Evolutionary conservation across 371 early-diverging fungal genomes (phyloP).

Genomic region (Mortierella sp.): DNA sequence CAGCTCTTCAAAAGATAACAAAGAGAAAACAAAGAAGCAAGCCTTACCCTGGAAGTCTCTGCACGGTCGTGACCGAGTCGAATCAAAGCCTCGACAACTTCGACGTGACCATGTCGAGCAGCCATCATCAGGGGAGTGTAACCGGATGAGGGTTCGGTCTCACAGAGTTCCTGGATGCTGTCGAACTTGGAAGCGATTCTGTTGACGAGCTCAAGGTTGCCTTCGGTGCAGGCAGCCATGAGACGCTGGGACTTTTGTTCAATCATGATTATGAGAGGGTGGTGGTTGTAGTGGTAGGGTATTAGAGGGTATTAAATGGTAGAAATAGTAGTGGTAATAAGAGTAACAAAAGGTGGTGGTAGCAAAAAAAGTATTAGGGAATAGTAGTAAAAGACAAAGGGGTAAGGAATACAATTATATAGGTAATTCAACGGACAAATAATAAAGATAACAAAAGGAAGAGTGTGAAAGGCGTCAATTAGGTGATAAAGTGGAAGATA

Average conservation of each 20-base stretch:
- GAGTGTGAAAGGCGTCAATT: neutral
- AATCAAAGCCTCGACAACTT: conserved; percentile 44
- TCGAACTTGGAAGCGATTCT: conserved; percentile 54
- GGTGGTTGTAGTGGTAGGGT: neutral
- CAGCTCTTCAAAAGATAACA: neutral
- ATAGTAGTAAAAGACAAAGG: neutral
- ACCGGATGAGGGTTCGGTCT: conserved; percentile 41
- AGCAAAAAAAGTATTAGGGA: neutral
- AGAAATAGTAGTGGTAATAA: neutral
- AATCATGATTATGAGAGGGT: conserved; percentile 20
- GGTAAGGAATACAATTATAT: neutral
- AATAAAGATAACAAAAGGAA: conserved; percentile 3
- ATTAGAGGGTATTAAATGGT: neutral
- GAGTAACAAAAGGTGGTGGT: neutral
- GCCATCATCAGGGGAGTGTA: conserved; percentile 54
- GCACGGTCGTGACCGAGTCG: conserved; percentile 44
- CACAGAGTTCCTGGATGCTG: conserved; percentile 35
- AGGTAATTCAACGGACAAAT: neutral
- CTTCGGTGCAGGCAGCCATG: conserved; percentile 48
- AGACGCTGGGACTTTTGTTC: conserved; percentile 50
- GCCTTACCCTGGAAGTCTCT: conserved; percentile 50
- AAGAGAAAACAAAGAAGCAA: neutral
- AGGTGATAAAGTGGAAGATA: conserved; percentile 8
- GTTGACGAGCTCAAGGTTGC: conserved; percentile 47
- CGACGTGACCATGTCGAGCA: conserved; percentile 48